A percentile compares a stretch with the other conserved stretches of the same genome.
Conservation (phyloP, 441 rosid genomes). For the Viola pubescens region DNA sequence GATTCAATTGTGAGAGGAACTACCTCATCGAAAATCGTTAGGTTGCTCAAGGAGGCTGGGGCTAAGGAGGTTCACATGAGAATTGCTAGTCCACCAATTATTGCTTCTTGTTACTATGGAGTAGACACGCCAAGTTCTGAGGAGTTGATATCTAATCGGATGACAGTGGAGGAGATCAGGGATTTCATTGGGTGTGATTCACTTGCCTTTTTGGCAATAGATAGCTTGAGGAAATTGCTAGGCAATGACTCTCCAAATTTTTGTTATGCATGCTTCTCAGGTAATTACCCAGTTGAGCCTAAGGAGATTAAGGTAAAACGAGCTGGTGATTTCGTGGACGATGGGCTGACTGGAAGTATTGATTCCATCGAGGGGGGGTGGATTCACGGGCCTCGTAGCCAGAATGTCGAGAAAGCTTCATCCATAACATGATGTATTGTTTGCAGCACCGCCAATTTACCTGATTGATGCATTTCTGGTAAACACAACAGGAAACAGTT, state of each 20-base stretch:
- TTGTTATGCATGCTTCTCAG: slow-evolving; percentile 90
- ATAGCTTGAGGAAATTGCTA: slow-evolving; percentile 52
- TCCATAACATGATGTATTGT: slow-evolving; percentile 1
- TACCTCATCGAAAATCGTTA: slow-evolving; percentile 76
- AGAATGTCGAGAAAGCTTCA: slow-evolving; percentile 17
- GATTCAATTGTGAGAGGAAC: slow-evolving; percentile 95
- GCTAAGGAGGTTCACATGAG: slow-evolving; percentile 96
- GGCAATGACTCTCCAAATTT: slow-evolving; percentile 45
- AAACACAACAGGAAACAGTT: neutral
- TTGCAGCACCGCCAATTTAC: neutral
- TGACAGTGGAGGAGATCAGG: slow-evolving; percentile 64
- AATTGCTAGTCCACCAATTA: slow-evolving; percentile 86
- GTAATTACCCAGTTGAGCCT: slow-evolving; percentile 69
- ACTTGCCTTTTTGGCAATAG: slow-evolving; percentile 63
- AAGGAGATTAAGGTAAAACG: slow-evolving; percentile 67
- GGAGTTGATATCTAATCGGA: slow-evolving; percentile 79
- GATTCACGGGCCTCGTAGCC: slow-evolving; percentile 39
- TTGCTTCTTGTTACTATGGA: slow-evolving; percentile 82
- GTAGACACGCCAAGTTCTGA: slow-evolving; percentile 89
- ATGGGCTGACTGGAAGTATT: slow-evolving; percentile 64
- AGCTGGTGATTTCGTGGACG: slow-evolving; percentile 77
- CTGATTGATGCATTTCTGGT: neutral
- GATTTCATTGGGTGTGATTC: slow-evolving; percentile 72
- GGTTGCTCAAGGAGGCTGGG: slow-evolving; percentile 73
- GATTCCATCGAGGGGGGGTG: slow-evolving; percentile 76